phyloP scores from a whole-genome alignment of 2,329 filamentous ascomycete species.

The Penicillium palitans region DNA sequence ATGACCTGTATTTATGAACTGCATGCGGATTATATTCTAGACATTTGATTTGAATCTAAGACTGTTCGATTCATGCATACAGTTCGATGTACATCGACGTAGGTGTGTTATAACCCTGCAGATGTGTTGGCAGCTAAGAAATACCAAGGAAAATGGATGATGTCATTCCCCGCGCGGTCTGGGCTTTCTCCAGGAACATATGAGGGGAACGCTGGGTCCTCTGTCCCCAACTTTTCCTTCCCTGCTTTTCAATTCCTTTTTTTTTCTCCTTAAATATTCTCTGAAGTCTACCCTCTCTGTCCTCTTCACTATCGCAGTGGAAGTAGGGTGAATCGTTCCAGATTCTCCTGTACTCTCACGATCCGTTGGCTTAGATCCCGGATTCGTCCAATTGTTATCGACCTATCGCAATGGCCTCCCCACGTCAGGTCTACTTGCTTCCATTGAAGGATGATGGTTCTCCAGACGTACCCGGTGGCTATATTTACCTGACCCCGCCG shows the following conservation, averaged over 20 bases:
- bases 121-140: background rate
- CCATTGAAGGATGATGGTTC: conserved; percentile 91
- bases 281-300: background rate
- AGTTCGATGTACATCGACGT: background rate
- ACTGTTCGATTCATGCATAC: background rate
- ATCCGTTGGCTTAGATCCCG: background rate
- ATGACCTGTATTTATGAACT: conserved; percentile 24
- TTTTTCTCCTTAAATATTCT: background rate
- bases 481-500: conserved; percentile 85
- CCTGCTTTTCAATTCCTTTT: conserved; percentile 3
- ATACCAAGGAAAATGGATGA: conserved; percentile 11
- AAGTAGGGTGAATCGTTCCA: conserved; percentile 5
- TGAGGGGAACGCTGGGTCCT: conserved; percentile 12
- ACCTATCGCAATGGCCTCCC: conserved; percentile 22
- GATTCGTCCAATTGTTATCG: conserved; percentile 1
- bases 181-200: conserved; percentile 14
- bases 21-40: conserved; percentile 4
- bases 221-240: conserved; percentile 1
- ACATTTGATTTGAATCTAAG: background rate
- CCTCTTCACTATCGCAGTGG: background rate
- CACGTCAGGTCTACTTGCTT: conserved; percentile 72
- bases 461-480: conserved; percentile 82
- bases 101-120: background rate
- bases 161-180: conserved; percentile 13
- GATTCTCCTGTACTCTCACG: conserved; percentile 7